Base-by-base conservation (phyloP, 2,329 filamentous ascomycete genomes). In the Calonectria hongkongensis region DNA sequence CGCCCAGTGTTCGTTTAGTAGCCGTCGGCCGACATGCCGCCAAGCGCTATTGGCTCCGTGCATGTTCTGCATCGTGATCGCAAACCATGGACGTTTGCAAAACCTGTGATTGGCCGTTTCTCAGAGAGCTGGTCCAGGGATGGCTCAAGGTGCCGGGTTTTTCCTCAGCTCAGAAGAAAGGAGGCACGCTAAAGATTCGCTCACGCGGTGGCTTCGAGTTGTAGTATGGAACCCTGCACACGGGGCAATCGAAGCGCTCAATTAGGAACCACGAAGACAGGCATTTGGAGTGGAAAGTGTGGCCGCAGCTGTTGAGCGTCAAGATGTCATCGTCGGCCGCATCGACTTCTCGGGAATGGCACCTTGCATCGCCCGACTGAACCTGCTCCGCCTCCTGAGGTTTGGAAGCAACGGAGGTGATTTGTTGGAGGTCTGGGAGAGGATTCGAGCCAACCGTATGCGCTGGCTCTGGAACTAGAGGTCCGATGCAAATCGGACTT, bases 271-370 rank as follows among this genome's bases (percentile, higher is more conserved):
- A 87, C 0, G 80, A 82, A 2, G 80, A 82, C 28, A 87, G 78
- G 28, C 85, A 87, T 9, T 80, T 80, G 6, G 82, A 80, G 73
- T 86, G 85, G 66, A 86, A 87, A 2, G 81, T 75, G 50, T 87
- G 85, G 1, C 79, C 81, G 48, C 85, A 87, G 25, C 66, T 75
- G 51, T 83, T 83, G 60, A 86, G 73, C 56, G 80, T 83, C 63
- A 87, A 36, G 4, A 86, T 76, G 4, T 86, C 83, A 64, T 82
- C 79, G 6, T 81, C 75, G 25, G 45, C 45, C 16, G 54, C 30
- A 21, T 63, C 51, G 25, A 47, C 25, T 56, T 66, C 50, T 16
- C 10, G 50, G 16, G 62, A 50, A 21, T 54, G 60, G 3, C 16
- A 60, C 56, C 62, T 66, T 27, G 43, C 25, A 12, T 58, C 48